Base-by-base conservation (phyloP, 129 eudicot genomes). In the Erigeron canadensis region DNA sequence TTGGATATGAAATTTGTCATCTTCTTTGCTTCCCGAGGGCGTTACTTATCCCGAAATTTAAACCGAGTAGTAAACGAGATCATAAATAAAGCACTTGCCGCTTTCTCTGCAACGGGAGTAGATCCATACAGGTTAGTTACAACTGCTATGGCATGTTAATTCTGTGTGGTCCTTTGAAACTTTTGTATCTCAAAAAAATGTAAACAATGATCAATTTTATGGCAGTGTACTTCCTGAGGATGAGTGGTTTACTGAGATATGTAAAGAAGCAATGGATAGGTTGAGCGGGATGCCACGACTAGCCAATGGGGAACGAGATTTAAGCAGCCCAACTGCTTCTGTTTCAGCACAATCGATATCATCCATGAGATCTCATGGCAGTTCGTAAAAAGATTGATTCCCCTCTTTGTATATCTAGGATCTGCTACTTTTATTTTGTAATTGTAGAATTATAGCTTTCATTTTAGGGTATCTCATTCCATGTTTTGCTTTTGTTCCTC, bases 1-100 rank as follows among this genome's bases (percentile, higher is more conserved):
- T 74, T 94, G 84, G 99, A 94, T 84, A 94, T 94, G 99, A 94
- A 94, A 67, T 94, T 94, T 75, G 97, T 94, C 65, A 78, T 86
- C 70, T 84, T 91, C 74, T 94, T 94, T 75, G 97, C 99, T 71
- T 84, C 99, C 11, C 97, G 87, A 89, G 97, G 99, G 65, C 99
- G 99, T 28, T 94, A 89, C 84, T 62, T 87, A 71, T 94, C 99
- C 45, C 85, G 99, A 44, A 89, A 94, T 81, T 64, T 94, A 72
- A 83, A 79, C 37, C 89, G 99, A 2, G 97, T 83, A 5, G 88
- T 94, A 57, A 94, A 94, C 75, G 97, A 87, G 79, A 90, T 94
- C 72, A 87, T 94, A 43, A 80, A 83, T 60, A 94, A 87, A 79
- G 98, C 96, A 68, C 72, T 89, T 77, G 73, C 85, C 19, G 90